Evolutionary conservation across 2,329 filamentous ascomycete genomes (phyloP).

Genomic region (Talaromyces verruculosus): DNA sequence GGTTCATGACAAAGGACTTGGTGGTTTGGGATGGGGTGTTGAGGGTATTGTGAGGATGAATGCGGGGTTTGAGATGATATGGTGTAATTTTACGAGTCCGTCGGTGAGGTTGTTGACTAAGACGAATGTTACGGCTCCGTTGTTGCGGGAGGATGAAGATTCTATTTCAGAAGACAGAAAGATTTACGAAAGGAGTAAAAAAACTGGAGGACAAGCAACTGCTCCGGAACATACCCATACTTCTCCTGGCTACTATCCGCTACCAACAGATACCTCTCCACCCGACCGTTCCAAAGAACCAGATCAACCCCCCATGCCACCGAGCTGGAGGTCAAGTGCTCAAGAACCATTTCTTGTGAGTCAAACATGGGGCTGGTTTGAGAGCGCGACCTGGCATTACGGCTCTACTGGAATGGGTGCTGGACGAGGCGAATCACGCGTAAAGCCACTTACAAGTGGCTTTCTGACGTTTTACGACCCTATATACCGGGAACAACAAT

Average conservation of each 20-base stretch:
- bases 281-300: slow-evolving; percentile 40
- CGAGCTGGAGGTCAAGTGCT: slow-evolving; percentile 37
- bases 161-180: background rate
- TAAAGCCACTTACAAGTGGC: slow-evolving; percentile 44
- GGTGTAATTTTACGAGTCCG: slow-evolving; percentile 52
- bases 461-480: slow-evolving; percentile 31
- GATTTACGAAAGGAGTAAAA: too few relatives aligned
- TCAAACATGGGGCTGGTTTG: slow-evolving; percentile 50
- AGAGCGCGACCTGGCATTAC: slow-evolving; percentile 47
- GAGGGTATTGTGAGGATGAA: slow-evolving; percentile 56
- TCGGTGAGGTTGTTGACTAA: slow-evolving; percentile 47
- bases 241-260: slow-evolving; percentile 31
- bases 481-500: background rate
- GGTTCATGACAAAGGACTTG: slow-evolving; percentile 42
- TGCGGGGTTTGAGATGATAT: slow-evolving; percentile 55
- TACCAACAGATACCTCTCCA: slow-evolving; percentile 40
- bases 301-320: slow-evolving; percentile 37
- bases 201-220: background rate
- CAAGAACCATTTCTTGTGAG: slow-evolving; percentile 45
- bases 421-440: slow-evolving; percentile 46
- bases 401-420: slow-evolving; percentile 41
- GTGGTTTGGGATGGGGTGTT: slow-evolving; percentile 50
- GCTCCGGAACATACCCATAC: background rate
- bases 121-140: slow-evolving; percentile 50
- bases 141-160: slow-evolving; percentile 28